Evolutionary conservation across 306 rosid species (phyloP).

Genomic region (Oxytropis ochrocephala): DNA sequence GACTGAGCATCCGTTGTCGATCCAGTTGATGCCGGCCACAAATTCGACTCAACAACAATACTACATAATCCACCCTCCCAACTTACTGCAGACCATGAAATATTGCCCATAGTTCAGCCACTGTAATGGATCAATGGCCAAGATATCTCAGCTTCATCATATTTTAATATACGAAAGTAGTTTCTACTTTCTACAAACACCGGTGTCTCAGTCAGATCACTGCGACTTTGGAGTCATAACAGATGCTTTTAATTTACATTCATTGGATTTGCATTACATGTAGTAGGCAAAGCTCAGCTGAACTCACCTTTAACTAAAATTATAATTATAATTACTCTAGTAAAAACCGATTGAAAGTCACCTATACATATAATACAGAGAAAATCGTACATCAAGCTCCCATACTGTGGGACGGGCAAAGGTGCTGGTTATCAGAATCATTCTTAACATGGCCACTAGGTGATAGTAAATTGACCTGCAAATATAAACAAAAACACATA

Average conservation of each 20-base stretch:
- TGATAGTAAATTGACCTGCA: slow-evolving; percentile 65
- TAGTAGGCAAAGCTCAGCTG: neutral
- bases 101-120: too few relatives aligned
- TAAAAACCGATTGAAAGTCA: neutral
- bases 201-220: neutral
- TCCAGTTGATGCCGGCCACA: too few relatives aligned
- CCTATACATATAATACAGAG: neutral
- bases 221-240: neutral
- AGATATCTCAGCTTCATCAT: neutral
- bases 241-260: slow-evolving; percentile 12
- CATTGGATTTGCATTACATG: neutral
- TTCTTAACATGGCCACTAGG: slow-evolving; percentile 40
- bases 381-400: slow-evolving; percentile 54
- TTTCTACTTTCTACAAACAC: neutral
- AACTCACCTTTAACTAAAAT: neutral
- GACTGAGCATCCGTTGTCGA: too few relatives aligned
- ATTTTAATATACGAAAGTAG: neutral
- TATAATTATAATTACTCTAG: neutral
- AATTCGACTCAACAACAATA: too few relatives aligned
- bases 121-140: too few relatives aligned
- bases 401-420: slow-evolving; percentile 41
- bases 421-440: slow-evolving; percentile 20
- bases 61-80: too few relatives aligned
- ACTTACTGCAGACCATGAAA: too few relatives aligned
- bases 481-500: neutral